Percentiles rank a stretch among this genome's conserved stretches.
These are phyloP conservation scores for Apiotrichum domesticum DNA, from an alignment of 1,284 basidiomycete species.

Conservation along the genomic window DNA sequence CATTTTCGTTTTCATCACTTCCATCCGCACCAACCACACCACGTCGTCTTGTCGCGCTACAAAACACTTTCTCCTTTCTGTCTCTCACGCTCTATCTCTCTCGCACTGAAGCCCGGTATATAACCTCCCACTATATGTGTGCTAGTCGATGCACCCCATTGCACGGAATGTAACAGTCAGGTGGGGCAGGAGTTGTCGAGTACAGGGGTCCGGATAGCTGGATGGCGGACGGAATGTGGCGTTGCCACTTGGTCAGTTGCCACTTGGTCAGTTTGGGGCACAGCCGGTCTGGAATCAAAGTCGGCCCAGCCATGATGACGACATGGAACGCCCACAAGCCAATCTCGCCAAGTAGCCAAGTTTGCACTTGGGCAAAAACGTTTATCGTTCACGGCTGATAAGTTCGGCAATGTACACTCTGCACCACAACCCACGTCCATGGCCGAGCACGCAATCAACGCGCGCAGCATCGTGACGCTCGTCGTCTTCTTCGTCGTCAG, in stretches of 20 bases:
- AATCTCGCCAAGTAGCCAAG: too few relatives aligned
- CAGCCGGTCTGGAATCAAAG: too few relatives aligned
- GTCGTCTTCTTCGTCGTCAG: conserved; percentile 70
- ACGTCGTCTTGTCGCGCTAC: not conserved
- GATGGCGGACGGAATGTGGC: too few relatives aligned
- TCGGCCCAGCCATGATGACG: too few relatives aligned
- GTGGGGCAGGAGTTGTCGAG: too few relatives aligned
- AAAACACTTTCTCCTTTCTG: not conserved
- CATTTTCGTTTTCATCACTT: not conserved
- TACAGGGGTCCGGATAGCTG: too few relatives aligned
- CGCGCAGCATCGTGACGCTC: conserved; percentile 57
- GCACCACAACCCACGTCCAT: not conserved
- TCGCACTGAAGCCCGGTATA: not conserved
- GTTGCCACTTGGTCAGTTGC: too few relatives aligned
- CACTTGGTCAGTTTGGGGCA: too few relatives aligned
- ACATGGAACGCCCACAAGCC: too few relatives aligned
- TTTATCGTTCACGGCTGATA: too few relatives aligned
- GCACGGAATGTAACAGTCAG: not conserved
- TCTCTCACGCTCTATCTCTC: not conserved
- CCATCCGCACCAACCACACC: not conserved
- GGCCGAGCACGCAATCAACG: conserved; percentile 25
- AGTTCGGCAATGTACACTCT: too few relatives aligned
- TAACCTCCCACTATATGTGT: not conserved
- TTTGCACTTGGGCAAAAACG: too few relatives aligned
- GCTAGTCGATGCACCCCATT: conserved; percentile 6